Conservation (phyloP, 1,284 basidiomycete genomes). For the Moesziomyces parantarcticus region DNA sequence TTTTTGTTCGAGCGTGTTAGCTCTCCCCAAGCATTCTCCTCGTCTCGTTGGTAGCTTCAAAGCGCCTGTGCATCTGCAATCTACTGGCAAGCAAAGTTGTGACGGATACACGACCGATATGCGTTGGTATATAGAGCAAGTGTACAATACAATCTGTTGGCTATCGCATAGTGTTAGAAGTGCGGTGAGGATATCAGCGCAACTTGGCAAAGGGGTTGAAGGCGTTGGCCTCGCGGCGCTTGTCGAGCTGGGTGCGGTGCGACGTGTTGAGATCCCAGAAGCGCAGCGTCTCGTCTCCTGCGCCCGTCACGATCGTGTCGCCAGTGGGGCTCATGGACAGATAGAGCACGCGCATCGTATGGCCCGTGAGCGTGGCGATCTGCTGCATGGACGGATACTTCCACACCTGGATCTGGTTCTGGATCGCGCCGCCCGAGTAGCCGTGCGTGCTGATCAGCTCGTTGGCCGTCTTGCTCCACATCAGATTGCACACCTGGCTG, state of each 20-base stretch:
- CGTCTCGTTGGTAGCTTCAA: too few relatives aligned
- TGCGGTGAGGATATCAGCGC: conserved; percentile 36
- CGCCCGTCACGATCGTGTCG: conserved; percentile 96
- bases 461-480: conserved; percentile 92
- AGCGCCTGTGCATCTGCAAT: too few relatives aligned
- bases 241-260: conserved; percentile 38
- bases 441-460: conserved; percentile 98
- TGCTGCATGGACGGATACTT: conserved; percentile 80
- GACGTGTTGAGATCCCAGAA: conserved; percentile 78
- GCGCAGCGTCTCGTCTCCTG: conserved; percentile 92
- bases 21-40: too few relatives aligned
- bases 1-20: too few relatives aligned
- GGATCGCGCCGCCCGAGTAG: conserved; percentile 89
- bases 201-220: conserved; percentile 64
- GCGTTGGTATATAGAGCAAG: conserved; percentile 6
- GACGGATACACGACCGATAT: too few relatives aligned
- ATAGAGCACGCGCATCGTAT: conserved; percentile 87
- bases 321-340: conserved; percentile 97
- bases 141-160: background rate
- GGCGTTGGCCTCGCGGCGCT: conserved; percentile 47
- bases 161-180: background rate
- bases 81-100: too few relatives aligned
- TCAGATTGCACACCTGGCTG: conserved; percentile 87
- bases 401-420: conserved; percentile 99
- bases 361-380: conserved; percentile 91